phyloP scores from a whole-genome alignment of 345 rosid species.

The Eutrema heterophyllum region DNA sequence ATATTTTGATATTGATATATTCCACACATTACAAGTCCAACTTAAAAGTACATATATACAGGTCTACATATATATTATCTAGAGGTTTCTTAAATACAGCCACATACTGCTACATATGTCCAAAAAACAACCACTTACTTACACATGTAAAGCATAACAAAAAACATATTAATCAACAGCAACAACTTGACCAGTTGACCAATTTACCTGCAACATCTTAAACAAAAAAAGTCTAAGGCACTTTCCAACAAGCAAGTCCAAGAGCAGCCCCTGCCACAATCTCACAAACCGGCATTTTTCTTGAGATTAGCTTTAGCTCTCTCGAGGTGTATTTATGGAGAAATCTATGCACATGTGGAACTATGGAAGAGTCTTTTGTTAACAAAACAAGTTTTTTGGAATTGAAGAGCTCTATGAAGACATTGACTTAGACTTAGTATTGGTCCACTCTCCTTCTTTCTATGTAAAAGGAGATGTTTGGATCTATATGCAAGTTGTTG shows the following conservation, averaged over 20 bases:
- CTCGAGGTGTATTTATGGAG: not conserved
- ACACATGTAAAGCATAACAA: no score
- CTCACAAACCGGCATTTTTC: not conserved
- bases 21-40: no score
- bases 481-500: slow-evolving; percentile 6
- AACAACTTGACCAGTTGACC: no score
- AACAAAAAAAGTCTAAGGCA: no score
- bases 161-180: no score
- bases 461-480: not conserved
- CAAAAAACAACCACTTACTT: no score
- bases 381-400: not conserved
- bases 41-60: no score
- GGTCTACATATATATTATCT: no score
- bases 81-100: no score
- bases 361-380: not conserved
- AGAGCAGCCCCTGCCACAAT: not conserved
- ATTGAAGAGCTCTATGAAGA: not conserved
- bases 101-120: no score
- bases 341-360: not conserved
- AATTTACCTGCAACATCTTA: no score
- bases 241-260: not conserved
- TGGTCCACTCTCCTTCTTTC: not conserved
- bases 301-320: not conserved
- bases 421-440: not conserved
- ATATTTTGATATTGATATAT: no score